Base-by-base conservation (phyloP, 495 filamentous ascomycete genomes). In the Friedmanniomyces endolithicus region DNA sequence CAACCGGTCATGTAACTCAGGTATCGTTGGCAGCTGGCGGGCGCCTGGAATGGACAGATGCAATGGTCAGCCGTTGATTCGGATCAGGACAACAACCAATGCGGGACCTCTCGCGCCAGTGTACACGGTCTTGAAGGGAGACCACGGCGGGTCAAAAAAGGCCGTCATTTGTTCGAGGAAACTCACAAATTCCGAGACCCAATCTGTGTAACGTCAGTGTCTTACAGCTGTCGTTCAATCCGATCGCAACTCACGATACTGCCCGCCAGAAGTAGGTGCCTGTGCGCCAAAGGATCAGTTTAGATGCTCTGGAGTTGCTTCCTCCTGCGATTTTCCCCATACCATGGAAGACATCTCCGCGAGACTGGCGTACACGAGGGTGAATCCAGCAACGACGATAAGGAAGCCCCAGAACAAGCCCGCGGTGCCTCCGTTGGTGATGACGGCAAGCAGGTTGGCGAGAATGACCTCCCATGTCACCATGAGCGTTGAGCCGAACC, bases 401-500 rank as follows among this genome's bases (percentile, higher is more conserved):
- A 63, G 8, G 48, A 47, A 63, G 29, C 60, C 60, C 58, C 53
- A 60, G 41, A 63, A 27, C 20, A 59, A 23, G 17, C 57, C 60
- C 22, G 60, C 60, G 8, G 57, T 55, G 29, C 60, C 60, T 20
- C 60, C 60, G 39, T 54, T 48, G 23, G 29, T 48, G 9, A 53
- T 29, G 34, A 29, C 29, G 39, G 66, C 63, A 9, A 50, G 4
- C 63, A 63, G 29, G 77, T 20, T 44, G 4, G 52, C 66, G 58
- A 73, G 50, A 35, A 73, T 57, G 17, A 67, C 69, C 51, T 78
- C 75, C 75, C 75, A 77, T 12, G 74, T 78, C 16, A 69, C 66
- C 39, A 78, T 64, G 50, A 78, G 70, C 0, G 74, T 75, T 44
- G 71, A 75, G 35, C 69, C 71, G 45, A 79, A 78, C 0, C 72